Evolutionary conservation across 2,329 filamentous ascomycete species (phyloP), one percentile per base, ranked within the genome.

Genomic region (Rutstroemia sp.): DNA sequence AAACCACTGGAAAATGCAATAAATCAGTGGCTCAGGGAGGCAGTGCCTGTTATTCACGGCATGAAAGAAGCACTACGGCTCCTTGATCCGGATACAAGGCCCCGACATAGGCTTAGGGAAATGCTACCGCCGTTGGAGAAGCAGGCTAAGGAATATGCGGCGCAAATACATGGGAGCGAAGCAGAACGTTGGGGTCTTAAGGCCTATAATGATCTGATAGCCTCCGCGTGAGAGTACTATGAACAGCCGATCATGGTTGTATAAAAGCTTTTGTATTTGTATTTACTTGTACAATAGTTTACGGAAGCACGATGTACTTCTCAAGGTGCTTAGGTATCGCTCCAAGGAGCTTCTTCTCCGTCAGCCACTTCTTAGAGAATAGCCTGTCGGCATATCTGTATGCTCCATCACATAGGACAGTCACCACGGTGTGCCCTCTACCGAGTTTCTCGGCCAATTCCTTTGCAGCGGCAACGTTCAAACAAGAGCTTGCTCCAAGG

Each of bases 391-490:
- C 94, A 71, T 99, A 99, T 68, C 94, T 78, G 71, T 99, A 97
- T n/a, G 94, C 94, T 59, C 94, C 94, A 70, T 99, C 94, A 69
- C 90, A 96, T 46, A 99, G 80, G 57, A 97, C 82, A 1, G 94
- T 99, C 48, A 97, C 94, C 23, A 99, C 88, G 0, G 89, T 96
- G 71, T 92, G 83, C 9, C 92, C 92, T 64, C 83, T 86, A 34
- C 94, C 94, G 60, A 99, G 75, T 74, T 89, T 90, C 79, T 94
- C 85, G 0, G 94, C 94, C 30, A 96, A 87, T 74, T 97, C 90
- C 75, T 92, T 90, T 16, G 94, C 94, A 1, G 94, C 94, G 6
- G 92, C 94, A 14, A 99, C 94, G 70, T 99, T 99, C 67, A 99
- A 77, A 58, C 90, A 88, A 23, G 90, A 95, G 74, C 90, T 96